phyloP scores from a whole-genome alignment of 768 basidiomycete genomes.

The Nidula microcarpa region DNA sequence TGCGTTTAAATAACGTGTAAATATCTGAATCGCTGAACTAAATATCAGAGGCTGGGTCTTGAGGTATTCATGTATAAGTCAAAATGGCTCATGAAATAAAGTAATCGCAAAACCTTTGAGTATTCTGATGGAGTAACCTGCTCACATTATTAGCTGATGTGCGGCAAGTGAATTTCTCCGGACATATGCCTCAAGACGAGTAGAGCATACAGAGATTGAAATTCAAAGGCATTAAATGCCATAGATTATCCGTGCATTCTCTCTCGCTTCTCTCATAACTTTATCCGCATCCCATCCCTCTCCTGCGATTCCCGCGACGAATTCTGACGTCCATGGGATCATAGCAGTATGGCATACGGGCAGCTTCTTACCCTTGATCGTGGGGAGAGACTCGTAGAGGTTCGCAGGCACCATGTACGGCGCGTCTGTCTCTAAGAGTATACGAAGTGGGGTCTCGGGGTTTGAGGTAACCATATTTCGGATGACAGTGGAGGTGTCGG shows the following conservation, averaged over 20 bases:
- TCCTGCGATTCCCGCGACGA: conserved; percentile 49
- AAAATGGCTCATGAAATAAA: too few relatives aligned
- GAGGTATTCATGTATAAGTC: too few relatives aligned
- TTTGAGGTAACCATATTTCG: conserved; percentile 38
- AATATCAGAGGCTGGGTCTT: too few relatives aligned
- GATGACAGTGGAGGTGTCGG: conserved; percentile 68
- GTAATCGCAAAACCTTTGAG: too few relatives aligned
- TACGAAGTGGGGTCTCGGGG: conserved; percentile 30
- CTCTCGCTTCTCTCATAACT: conserved; percentile 59
- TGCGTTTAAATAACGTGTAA: too few relatives aligned
- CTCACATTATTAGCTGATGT: too few relatives aligned
- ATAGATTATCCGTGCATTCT: conserved; percentile 65
- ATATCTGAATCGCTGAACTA: too few relatives aligned
- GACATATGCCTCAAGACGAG: too few relatives aligned
- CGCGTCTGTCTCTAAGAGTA: conserved; percentile 81
- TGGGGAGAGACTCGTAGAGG: conserved; percentile 54
- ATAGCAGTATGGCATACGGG: conserved; percentile 77
- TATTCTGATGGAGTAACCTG: too few relatives aligned
- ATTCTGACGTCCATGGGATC: conserved; percentile 85
- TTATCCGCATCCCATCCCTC: conserved; percentile 48
- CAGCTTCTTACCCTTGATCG: conserved; percentile 53
- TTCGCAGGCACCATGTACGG: conserved; percentile 85
- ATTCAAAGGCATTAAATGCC: conserved; percentile 37
- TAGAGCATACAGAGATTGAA: too few relatives aligned
- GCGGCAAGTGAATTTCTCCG: too few relatives aligned